Conservation (phyloP, 176 grass and related monocot species). For the Aegilops umbellulata region DNA sequence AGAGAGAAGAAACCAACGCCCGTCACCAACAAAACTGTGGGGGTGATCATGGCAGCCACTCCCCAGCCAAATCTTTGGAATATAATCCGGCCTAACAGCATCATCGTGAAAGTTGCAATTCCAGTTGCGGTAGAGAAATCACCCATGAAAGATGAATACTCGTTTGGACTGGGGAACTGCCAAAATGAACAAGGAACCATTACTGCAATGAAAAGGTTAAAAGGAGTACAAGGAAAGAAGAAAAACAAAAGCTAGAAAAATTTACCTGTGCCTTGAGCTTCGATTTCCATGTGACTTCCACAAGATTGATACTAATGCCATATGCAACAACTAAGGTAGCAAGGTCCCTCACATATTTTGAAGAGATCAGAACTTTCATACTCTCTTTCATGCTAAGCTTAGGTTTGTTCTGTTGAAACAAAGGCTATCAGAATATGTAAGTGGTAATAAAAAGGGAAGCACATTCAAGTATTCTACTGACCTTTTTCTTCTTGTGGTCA, state of each 20-base stretch:
- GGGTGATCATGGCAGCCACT: constrained; percentile 79
- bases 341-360: constrained; percentile 78
- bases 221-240: background rate
- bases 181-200: constrained; percentile 17
- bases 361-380: constrained; percentile 72
- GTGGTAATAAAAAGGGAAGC: background rate
- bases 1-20: constrained; percentile 85
- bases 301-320: constrained; percentile 86
- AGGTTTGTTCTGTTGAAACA: constrained; percentile 58
- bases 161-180: constrained; percentile 90
- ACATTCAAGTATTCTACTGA: background rate
- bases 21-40: constrained; percentile 73
- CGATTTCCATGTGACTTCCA: constrained; percentile 96
- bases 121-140: constrained; percentile 87
- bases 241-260: constrained; percentile 16
- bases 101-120: constrained; percentile 90
- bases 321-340: constrained; percentile 91
- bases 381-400: constrained; percentile 87
- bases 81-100: constrained; percentile 66
- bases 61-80: constrained; percentile 83
- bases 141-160: constrained; percentile 91
- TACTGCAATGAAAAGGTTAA: background rate
- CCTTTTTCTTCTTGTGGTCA: constrained; percentile 74
- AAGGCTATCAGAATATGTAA: background rate
- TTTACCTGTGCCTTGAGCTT: constrained; percentile 95